These are phyloP conservation scores for Kregervanrija delftensis DNA, from an alignment of 805 yeast species.

Conservation along the genomic window DNA sequence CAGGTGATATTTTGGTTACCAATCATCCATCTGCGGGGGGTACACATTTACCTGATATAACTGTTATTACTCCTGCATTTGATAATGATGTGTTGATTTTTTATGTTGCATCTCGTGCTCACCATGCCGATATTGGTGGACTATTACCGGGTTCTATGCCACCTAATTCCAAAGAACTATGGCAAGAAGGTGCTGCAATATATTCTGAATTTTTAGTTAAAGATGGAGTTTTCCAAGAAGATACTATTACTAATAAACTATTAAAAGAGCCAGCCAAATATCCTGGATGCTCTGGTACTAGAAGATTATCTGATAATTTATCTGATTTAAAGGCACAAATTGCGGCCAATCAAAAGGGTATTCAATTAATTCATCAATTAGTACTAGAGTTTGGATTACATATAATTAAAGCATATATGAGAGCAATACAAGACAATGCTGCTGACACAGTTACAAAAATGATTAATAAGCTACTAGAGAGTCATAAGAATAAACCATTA, in stretches of 20 bases:
- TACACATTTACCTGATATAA: constrained; percentile 83
- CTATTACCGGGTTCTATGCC: constrained; percentile 93
- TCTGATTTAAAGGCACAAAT: constrained; percentile 82
- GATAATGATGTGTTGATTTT: constrained; percentile 57
- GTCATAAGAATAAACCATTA: constrained; percentile 34
- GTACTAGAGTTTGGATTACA: constrained; percentile 56
- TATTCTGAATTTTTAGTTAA: constrained; percentile 68
- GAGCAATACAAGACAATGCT: constrained; percentile 76
- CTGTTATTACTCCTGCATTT: constrained; percentile 88
- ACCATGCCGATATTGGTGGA: constrained; percentile 95
- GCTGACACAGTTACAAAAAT: constrained; percentile 58
- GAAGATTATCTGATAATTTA: constrained; percentile 76
- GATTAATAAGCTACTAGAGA: constrained; percentile 38
- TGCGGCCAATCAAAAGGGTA: constrained; percentile 86
- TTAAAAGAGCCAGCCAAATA: constrained; percentile 68
- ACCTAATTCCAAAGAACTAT: constrained; percentile 75
- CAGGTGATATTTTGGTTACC: constrained; percentile 72
- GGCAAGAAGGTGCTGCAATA: constrained; percentile 90
- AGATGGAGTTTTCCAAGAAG: constrained; percentile 71
- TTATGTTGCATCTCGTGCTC: constrained; percentile 92
- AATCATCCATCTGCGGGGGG: constrained; percentile 86
- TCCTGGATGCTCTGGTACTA: constrained; percentile 86
- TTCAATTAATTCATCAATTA: constrained; percentile 51
- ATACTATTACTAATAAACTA: constrained; percentile 48
- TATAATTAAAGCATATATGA: constrained; percentile 67